Conservation (phyloP, 2,329 filamentous ascomycete species). For the Ophiostoma triangulosporum region DNA sequence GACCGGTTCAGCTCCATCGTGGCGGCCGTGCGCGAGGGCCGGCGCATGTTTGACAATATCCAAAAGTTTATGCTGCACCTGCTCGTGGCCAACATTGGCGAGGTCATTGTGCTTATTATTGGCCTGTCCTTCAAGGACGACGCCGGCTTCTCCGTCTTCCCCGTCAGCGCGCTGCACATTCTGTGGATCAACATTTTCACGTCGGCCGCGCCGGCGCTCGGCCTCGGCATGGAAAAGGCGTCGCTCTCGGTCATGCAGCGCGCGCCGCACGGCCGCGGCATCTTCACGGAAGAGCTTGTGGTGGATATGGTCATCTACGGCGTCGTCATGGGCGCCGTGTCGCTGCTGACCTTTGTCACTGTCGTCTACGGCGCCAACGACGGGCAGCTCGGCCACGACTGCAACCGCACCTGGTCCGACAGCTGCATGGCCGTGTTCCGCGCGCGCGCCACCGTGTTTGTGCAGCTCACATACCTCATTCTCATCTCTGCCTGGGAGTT, state of each 20-base stretch:
- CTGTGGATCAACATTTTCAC: slow-evolving; percentile 94
- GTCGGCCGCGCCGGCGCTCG: slow-evolving; percentile 76
- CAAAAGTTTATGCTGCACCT: slow-evolving; percentile 77
- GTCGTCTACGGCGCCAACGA: slow-evolving; percentile 42
- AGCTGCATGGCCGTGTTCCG: slow-evolving; percentile 49
- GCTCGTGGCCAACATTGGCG: slow-evolving; percentile 68
- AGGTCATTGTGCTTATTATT: slow-evolving; percentile 68
- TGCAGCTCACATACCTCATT: slow-evolving; percentile 59
- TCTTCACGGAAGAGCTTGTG: slow-evolving; percentile 67
- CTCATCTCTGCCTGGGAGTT: slow-evolving; percentile 68
- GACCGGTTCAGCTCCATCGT: slow-evolving; percentile 85
- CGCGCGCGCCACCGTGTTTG: slow-evolving; percentile 60
- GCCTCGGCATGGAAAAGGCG: slow-evolving; percentile 66
- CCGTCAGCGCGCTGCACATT: slow-evolving; percentile 72
- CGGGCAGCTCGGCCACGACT: slow-evolving; percentile 43
- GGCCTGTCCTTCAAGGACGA: slow-evolving; percentile 70
- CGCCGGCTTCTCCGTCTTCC: slow-evolving; percentile 64
- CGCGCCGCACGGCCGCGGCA: slow-evolving; percentile 61
- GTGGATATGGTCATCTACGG: slow-evolving; percentile 72
- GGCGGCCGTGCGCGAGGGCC: slow-evolving; percentile 67
- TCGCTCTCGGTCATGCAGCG: slow-evolving; percentile 65
- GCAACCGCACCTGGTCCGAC: slow-evolving; percentile 46
- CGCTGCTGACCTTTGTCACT: slow-evolving; percentile 52
- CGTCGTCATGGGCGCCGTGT: slow-evolving; percentile 60
- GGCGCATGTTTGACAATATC: slow-evolving; percentile 79